Evolutionary conservation across 2,329 filamentous ascomycete genomes (phyloP), one percentile per base, ranked within the genome.

Genomic region (Fusarium sp.): DNA sequence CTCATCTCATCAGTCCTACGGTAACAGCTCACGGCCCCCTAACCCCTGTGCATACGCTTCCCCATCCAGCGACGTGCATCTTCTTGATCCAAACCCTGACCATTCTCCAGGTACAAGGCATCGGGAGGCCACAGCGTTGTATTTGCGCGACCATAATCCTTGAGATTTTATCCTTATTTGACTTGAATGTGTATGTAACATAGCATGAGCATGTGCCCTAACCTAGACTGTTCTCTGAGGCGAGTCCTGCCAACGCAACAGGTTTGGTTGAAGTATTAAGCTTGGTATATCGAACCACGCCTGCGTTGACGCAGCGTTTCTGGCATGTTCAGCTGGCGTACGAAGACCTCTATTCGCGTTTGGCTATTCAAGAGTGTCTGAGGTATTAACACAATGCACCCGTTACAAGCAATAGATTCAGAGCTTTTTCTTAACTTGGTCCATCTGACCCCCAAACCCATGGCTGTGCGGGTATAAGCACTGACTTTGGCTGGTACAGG

Each of bases 61-160:
- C 76, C 54, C 49, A 73, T 78, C 67, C 46, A 76, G 76, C 76
- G 76, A 78, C 74, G 35, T 77, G 76, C 76, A 78, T 77, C 74
- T 57, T 60, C 62, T 61, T 68, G 69, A 62, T 57, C 65, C 47
- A 63, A 62, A 25, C 61, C 61, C 59, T 47, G 56, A 53, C 33
- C 59, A 49, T 63, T 64, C 61, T 53, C 74, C 69, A 74, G 69
- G 72, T 72, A 74, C 72, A 64, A 67, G 61, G 72, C 65, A 60
- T 69, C 69, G 60, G 68, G 58, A 70, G 68, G 49, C 57, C 60
- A 60, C 58, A 60, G 57, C 57, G 42, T 58, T 66, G 53, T 74
- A 54, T 58, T 74, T 65, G 57, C 49, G 60, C 35, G 58, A 56
- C 68, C 28, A 23, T 19, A 40, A 50, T 50, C 46, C 40, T 65